These are phyloP conservation scores for Pueraria montana DNA, from an alignment of 306 rosid genomes.

Conservation along the genomic window DNA sequence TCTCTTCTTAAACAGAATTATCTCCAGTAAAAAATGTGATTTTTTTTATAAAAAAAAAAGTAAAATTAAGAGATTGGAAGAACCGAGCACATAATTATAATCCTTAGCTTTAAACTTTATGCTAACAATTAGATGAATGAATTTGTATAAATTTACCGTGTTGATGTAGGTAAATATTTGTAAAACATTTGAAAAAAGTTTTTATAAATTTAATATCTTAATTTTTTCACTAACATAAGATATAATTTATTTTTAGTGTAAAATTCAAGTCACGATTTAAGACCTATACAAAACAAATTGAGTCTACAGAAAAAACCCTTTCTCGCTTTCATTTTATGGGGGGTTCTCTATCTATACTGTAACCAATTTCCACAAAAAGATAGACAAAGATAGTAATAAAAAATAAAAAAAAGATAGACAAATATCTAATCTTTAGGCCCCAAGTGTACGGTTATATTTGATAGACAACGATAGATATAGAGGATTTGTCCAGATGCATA, in stretches of 20 bases:
- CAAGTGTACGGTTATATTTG: neutral
- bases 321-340: neutral
- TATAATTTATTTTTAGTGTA: neutral
- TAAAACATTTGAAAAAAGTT: neutral
- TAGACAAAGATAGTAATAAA: neutral
- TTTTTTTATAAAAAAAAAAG: too few relatives aligned
- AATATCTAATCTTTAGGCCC: neutral
- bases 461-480: neutral
- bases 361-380: neutral
- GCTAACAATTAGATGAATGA: neutral
- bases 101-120: neutral
- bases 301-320: neutral
- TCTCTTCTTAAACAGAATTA: too few relatives aligned
- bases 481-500: constrained; percentile 7
- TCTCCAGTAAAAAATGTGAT: too few relatives aligned
- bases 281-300: neutral
- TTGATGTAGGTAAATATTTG: neutral
- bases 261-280: neutral
- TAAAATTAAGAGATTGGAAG: neutral
- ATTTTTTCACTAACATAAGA: neutral
- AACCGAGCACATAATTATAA: neutral
- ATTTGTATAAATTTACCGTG: neutral
- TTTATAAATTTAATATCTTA: neutral
- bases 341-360: neutral
- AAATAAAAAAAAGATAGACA: neutral